Evolutionary conservation across 306 rosid species (phyloP).

Genomic region (Urtica urens): DNA sequence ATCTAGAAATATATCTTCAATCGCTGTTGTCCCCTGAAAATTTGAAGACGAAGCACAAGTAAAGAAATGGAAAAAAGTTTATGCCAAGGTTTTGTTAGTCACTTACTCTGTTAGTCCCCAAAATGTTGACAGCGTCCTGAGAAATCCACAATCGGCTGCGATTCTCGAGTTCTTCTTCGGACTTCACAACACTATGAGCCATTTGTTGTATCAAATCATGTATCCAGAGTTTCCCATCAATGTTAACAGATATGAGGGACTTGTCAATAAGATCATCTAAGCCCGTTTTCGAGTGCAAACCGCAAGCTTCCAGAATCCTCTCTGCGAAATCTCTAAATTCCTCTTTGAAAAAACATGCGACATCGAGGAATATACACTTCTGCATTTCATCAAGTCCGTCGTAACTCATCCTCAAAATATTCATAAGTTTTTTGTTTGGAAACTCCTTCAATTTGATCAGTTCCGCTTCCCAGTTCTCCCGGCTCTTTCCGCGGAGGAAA

Average conservation of each 20-base stretch:
- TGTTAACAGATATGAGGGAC: constrained; percentile 20
- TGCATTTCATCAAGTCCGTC: constrained; percentile 11
- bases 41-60: background rate
- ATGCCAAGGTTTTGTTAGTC: too few relatives aligned
- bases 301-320: constrained; percentile 15
- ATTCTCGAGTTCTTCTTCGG: background rate
- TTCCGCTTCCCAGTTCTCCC: background rate
- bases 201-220: too few relatives aligned
- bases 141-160: constrained; percentile 14
- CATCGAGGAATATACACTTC: constrained; percentile 20
- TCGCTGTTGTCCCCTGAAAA: constrained; percentile 7
- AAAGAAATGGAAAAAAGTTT: too few relatives aligned
- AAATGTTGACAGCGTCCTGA: constrained; percentile 13
- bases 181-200: background rate
- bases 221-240: background rate
- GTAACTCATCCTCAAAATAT: constrained; percentile 9
- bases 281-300: constrained; percentile 20
- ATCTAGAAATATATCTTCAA: constrained; percentile 9
- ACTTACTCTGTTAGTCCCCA: constrained; percentile 10
- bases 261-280: constrained; percentile 26
- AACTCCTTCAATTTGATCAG: background rate
- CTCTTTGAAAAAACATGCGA: constrained; percentile 35
- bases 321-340: constrained; percentile 8
- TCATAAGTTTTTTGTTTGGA: background rate
- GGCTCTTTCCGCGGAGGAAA: background rate